A percentile compares a stretch with the other conserved stretches of the same genome.
Conservation (phyloP, 1,284 basidiomycete genomes). For the Heliocybe sulcata region DNA sequence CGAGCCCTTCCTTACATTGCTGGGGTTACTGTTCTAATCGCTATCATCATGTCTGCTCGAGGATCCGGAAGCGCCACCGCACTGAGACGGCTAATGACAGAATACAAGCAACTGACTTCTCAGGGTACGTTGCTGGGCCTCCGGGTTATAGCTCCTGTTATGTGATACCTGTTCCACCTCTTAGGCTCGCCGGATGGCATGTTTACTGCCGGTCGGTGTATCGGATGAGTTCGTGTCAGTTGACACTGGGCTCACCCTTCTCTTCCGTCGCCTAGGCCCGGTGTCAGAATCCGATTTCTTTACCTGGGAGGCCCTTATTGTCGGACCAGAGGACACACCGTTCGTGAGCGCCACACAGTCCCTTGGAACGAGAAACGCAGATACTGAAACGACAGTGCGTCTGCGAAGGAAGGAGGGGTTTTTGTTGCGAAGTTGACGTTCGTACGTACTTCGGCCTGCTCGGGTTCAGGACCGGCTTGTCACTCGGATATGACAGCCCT, state of each 20-base stretch:
- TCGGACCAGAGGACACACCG: slow-evolving; percentile 95
- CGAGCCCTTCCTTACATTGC: too few species aligned
- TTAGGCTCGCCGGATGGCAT: slow-evolving; percentile 83
- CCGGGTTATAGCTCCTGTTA: background rate
- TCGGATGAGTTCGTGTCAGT: background rate
- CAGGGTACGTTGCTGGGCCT: slow-evolving; percentile 30
- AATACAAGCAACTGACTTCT: slow-evolving; percentile 83
- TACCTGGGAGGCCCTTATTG: slow-evolving; percentile 96
- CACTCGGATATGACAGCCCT: slow-evolving; percentile 44
- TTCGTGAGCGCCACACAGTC: slow-evolving; percentile 53
- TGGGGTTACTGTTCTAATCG: too few species aligned
- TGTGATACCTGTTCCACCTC: background rate
- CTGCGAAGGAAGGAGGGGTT: slow-evolving; percentile 84
- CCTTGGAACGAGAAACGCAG: background rate
- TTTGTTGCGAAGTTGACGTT: slow-evolving; percentile 92
- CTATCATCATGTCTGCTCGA: slow-evolving; percentile 29
- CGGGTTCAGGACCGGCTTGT: slow-evolving; percentile 2
- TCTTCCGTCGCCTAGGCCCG: slow-evolving; percentile 47
- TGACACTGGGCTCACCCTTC: background rate
- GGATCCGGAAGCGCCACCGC: slow-evolving; percentile 52
- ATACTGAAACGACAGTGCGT: background rate
- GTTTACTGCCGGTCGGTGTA: slow-evolving; percentile 78
- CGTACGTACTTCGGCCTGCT: slow-evolving; percentile 41
- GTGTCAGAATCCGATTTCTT: slow-evolving; percentile 95
- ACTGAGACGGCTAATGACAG: slow-evolving; percentile 81